phyloP scores from a whole-genome alignment of 768 basidiomycete genomes.

The Tylopilus felleus region DNA sequence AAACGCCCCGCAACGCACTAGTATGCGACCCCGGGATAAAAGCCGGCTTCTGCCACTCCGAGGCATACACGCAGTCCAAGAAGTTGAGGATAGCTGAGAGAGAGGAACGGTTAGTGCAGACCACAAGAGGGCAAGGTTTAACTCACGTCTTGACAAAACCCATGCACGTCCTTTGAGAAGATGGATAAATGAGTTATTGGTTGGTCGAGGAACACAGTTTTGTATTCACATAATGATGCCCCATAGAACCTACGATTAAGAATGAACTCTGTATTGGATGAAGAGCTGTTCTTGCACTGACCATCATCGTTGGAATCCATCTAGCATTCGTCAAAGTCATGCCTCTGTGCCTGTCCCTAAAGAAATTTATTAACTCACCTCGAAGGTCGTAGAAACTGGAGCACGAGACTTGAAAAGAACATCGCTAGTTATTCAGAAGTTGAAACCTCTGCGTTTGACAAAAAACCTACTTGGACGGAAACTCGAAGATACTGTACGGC shows the following conservation, averaged over 20 bases:
- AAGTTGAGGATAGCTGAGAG: conserved; percentile 1
- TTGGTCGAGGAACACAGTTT: too few relatives aligned
- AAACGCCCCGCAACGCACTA: not conserved
- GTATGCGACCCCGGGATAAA: conserved; percentile 1
- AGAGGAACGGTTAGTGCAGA: not conserved
- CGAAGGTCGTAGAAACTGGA: not conserved
- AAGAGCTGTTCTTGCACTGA: not conserved
- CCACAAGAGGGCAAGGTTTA: not conserved
- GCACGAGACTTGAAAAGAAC: not conserved
- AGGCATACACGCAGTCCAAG: not conserved
- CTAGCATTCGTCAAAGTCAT: not conserved
- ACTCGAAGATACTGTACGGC: not conserved
- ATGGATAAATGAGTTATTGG: not conserved
- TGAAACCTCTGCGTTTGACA: not conserved
- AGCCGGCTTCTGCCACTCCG: conserved; percentile 1
- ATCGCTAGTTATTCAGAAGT: not conserved
- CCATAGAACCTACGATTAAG: not conserved
- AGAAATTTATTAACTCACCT: not conserved
- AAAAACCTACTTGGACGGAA: conserved; percentile 1
- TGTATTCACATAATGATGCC: not conserved
- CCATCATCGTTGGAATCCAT: conserved; percentile 6
- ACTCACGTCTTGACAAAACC: conserved; percentile 2
- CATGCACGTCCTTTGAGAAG: not conserved
- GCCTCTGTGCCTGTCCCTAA: not conserved
- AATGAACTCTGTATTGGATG: not conserved